phyloP scores from a whole-genome alignment of 768 basidiomycete genomes.

The Agaricus subrufescens region DNA sequence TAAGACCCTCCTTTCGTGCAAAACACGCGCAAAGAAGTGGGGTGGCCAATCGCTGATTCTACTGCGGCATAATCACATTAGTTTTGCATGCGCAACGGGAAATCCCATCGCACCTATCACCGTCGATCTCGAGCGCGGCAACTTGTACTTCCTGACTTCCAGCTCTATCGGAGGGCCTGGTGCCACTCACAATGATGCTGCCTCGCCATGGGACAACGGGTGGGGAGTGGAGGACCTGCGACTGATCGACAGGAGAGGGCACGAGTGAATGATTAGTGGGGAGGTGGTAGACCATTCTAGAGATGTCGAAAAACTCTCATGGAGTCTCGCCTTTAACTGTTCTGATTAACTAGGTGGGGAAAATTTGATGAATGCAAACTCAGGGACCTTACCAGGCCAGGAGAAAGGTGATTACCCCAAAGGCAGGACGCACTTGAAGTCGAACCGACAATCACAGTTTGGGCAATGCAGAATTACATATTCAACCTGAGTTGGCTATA shows the following conservation, averaged over 20 bases:
- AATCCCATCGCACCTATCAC: constrained; percentile 53
- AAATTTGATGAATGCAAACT: constrained; percentile 9
- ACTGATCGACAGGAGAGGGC: constrained; percentile 48
- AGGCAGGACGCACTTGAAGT: neutral
- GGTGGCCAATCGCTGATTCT: constrained; percentile 55
- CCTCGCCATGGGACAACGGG: constrained; percentile 55
- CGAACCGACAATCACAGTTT: constrained; percentile 2
- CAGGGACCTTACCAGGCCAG: constrained; percentile 4
- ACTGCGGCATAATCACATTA: constrained; percentile 30
- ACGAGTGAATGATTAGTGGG: constrained; percentile 58
- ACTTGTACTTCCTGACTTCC: constrained; percentile 50
- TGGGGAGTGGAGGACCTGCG: constrained; percentile 12
- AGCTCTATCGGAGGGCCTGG: constrained; percentile 40
- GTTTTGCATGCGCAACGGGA: constrained; percentile 12
- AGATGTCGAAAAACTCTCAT: constrained; percentile 27
- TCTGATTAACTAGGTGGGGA: constrained; percentile 15
- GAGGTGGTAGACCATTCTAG: constrained; percentile 56
- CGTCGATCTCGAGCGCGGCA: constrained; percentile 66
- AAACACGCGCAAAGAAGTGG: constrained; percentile 39
- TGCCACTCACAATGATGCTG: constrained; percentile 44
- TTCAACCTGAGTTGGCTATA: constrained; percentile 2
- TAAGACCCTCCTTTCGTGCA: constrained; percentile 36
- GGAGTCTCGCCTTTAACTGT: constrained; percentile 36
- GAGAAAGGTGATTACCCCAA: constrained; percentile 4
- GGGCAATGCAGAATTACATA: constrained; percentile 2